Evolutionary conservation across 495 filamentous ascomycete genomes (phyloP), one percentile per base, ranked within the genome.

Genomic region (Beverwykella pulmonaria): DNA sequence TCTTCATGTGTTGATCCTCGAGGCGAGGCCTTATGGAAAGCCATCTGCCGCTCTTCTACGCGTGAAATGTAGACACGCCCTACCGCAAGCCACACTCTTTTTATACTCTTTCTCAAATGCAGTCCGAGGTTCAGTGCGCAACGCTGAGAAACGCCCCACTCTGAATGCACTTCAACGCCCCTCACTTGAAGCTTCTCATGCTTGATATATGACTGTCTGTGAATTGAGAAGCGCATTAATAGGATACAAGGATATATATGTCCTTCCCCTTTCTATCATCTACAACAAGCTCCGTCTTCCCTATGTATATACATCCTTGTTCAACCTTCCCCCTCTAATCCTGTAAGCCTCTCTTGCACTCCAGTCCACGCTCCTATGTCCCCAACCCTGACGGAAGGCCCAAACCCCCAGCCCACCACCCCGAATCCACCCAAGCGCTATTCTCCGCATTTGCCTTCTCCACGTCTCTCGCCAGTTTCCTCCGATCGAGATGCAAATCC

Each of bases 401-500:
- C 34, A 63, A 53, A 7, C 70, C 66, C 5, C 72, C 63, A 53
- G 50, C 66, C 72, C 72, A 71, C 68, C 68, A 71, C 25, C 66
- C 72, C 46, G 65, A 69, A 17, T 64, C 59, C 7, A 32, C 47
- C 69, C 72, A 74, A 3, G 53, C n/a, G 52, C 36, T 27, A 49
- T 72, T 72, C 63, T 72, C 62, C 25, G 50, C 69, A 54, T 53
- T 60, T 53, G 64, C 61, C 10, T 70, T 34, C 32, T 71, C 72
- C 1, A 72, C 50, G 26, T 47, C 62, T 4, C 57, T 27, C 6
- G 52, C 52, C 39, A 72, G 46, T 59, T 74, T 72, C 54, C 67
- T 19, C 12, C 72, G 54, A 47, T 74, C 72, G 8, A 74, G 57
- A 64, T 74, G 72, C 41, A 74, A 46, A 36, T 74, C 72, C 22